phyloP scores from a whole-genome alignment of 2,329 filamentous ascomycete genomes.

The Endoconidiophora laricicola region DNA sequence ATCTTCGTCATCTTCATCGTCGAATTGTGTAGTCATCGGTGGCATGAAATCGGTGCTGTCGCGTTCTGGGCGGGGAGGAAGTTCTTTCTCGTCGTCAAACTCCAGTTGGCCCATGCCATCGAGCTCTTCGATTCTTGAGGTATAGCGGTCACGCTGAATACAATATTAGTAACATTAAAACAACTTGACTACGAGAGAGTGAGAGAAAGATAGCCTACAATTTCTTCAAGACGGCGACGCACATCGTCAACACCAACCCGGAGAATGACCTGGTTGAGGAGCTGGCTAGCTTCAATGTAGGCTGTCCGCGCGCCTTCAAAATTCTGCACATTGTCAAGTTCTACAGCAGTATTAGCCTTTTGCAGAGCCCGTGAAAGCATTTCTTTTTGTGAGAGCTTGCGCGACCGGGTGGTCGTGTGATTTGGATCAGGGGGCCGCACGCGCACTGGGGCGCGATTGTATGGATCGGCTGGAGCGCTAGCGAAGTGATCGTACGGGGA shows the following conservation, averaged over 20 bases:
- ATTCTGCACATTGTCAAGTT: conserved; percentile 91
- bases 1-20: conserved; percentile 30
- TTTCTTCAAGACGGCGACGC: conserved; percentile 76
- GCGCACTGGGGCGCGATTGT: not conserved
- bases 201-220: conserved; percentile 42
- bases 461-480: not conserved
- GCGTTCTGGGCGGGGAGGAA: conserved; percentile 56
- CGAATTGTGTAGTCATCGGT: conserved; percentile 25
- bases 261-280: conserved; percentile 75
- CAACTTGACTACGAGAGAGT: not conserved
- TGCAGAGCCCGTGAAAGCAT: conserved; percentile 94
- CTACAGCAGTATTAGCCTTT: conserved; percentile 88
- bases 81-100: conserved; percentile 47
- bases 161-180: not conserved
- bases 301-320: conserved; percentile 81
- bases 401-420: conserved; percentile 5
- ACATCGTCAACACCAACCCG: conserved; percentile 77
- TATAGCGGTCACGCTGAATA: conserved; percentile 71
- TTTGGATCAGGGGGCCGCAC: not conserved
- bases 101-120: conserved; percentile 46
- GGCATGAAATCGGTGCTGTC: conserved; percentile 14
- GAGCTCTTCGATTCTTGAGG: conserved; percentile 74
- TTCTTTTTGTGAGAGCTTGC: conserved; percentile 58
- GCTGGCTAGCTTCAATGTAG: conserved; percentile 76
- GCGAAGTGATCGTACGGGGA: conserved; percentile 10